phyloP scores from a whole-genome alignment of 768 basidiomycete species.

The Boletales sp. region DNA sequence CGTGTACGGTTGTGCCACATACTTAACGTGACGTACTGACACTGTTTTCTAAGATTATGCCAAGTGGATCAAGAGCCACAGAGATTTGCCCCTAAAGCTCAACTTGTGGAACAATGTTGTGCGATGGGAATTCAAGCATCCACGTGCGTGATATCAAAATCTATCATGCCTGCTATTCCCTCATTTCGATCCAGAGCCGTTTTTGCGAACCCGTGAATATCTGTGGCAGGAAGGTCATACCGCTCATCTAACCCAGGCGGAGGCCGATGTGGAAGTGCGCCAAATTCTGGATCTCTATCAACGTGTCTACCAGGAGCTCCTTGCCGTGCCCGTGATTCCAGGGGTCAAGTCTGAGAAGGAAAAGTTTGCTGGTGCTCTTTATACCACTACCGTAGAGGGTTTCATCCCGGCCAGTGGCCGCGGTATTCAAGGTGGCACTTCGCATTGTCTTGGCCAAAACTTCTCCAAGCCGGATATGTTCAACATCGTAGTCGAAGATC shows the following conservation, averaged over 20 bases:
- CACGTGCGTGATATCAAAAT: too few species aligned
- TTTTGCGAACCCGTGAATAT: slow-evolving; percentile 98
- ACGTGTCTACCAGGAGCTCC: slow-evolving; percentile 92
- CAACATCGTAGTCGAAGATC: slow-evolving; percentile 95
- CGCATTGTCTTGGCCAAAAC: slow-evolving; percentile 97
- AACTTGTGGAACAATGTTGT: slow-evolving; percentile 99
- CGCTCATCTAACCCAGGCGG: slow-evolving; percentile 81
- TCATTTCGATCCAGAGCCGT: slow-evolving; percentile 71
- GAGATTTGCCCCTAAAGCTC: slow-evolving; percentile 93
- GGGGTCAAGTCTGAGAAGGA: slow-evolving; percentile 99
- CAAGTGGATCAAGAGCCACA: slow-evolving; percentile 97
- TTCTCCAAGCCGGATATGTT: slow-evolving; percentile 97
- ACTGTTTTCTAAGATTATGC: slow-evolving; percentile 79
- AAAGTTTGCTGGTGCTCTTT: slow-evolving; percentile 96
- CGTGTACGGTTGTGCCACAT: slow-evolving; percentile 55
- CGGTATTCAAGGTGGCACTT: slow-evolving; percentile 97
- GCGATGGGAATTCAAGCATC: slow-evolving; percentile 97
- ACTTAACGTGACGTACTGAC: slow-evolving; percentile 1
- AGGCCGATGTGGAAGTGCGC: slow-evolving; percentile 89
- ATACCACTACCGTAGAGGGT: slow-evolving; percentile 97
- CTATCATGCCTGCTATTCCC: neutral
- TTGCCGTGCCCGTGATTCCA: slow-evolving; percentile 95
- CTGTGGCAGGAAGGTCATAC: slow-evolving; percentile 99
- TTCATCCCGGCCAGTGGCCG: slow-evolving; percentile 97
- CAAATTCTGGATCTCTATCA: slow-evolving; percentile 96